Evolutionary conservation across 495 filamentous ascomycete genomes (phyloP).

Genomic region (Aspergillus hancockii): DNA sequence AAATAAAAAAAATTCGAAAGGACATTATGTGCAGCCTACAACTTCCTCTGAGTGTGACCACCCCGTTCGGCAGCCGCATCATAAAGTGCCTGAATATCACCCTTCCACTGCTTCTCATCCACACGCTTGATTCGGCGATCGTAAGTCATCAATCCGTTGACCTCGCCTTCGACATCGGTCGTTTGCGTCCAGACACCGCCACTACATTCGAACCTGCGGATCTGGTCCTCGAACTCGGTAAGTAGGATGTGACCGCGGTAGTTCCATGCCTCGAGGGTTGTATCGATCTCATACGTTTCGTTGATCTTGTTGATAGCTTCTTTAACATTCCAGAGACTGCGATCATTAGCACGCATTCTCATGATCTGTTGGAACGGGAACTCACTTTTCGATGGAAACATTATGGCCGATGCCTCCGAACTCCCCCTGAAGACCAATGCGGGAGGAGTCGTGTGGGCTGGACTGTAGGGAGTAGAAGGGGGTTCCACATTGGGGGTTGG

Average conservation of each 20-base stretch:
- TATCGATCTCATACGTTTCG: conserved; percentile 66
- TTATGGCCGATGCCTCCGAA: conserved; percentile 67
- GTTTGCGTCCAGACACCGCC: conserved; percentile 67
- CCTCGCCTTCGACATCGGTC: conserved; percentile 73
- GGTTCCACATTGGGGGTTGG: conserved; percentile 68
- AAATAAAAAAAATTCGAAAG: not conserved
- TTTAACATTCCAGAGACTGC: conserved; percentile 58
- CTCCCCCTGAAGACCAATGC: conserved; percentile 69
- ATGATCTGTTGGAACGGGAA: not conserved
- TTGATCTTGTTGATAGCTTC: conserved; percentile 57
- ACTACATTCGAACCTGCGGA: conserved; percentile 57
- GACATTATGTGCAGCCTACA: not conserved
- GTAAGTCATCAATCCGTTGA: conserved; percentile 69
- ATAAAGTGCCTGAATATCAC: conserved; percentile 60
- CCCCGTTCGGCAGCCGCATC: conserved; percentile 41
- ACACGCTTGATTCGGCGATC: conserved; percentile 58
- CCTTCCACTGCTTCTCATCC: conserved; percentile 58
- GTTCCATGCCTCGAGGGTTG: conserved; percentile 60
- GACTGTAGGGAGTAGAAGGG: conserved; percentile 60
- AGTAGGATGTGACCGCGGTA: conserved; percentile 58
- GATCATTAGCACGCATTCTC: not conserved
- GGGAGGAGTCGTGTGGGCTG: conserved; percentile 56
- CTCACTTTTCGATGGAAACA: conserved; percentile 54
- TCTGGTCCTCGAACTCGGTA: conserved; percentile 57
- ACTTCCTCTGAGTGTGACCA: not conserved